phyloP scores from a whole-genome alignment of 164 flowering plant species.

The Protea cynaroides region DNA sequence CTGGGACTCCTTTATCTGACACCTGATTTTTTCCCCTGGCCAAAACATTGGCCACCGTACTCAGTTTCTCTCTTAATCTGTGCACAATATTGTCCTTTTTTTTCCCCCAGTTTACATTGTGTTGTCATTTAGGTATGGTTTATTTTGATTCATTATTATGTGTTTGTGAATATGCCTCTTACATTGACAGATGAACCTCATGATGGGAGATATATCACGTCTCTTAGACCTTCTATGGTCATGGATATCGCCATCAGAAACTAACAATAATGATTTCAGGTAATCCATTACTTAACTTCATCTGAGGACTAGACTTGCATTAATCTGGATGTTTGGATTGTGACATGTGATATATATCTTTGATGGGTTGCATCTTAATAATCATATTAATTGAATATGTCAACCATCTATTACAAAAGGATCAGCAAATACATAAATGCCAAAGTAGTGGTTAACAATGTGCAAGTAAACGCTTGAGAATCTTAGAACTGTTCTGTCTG shows the following conservation, averaged over 20 bases:
- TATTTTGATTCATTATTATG: neutral
- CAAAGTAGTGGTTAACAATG: neutral
- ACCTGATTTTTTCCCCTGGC: too few relatives aligned
- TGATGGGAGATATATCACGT: constrained; percentile 82
- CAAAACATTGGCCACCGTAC: too few relatives aligned
- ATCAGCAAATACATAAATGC: neutral
- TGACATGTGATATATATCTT: neutral
- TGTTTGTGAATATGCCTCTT: neutral
- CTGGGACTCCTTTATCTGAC: too few relatives aligned
- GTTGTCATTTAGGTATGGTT: neutral
- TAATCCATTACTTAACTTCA: constrained; percentile 10
- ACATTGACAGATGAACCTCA: constrained; percentile 78
- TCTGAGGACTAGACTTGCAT: neutral
- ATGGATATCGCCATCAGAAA: constrained; percentile 91
- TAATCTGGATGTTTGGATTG: constrained; percentile 2
- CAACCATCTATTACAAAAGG: too few relatives aligned
- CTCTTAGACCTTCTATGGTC: constrained; percentile 84
- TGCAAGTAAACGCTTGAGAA: neutral
- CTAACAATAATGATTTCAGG: constrained; percentile 61
- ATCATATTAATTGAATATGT: too few relatives aligned
- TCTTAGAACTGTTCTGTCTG: too few relatives aligned
- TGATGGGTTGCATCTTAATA: too few relatives aligned
- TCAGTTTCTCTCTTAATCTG: too few relatives aligned
- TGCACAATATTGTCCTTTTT: too few relatives aligned
- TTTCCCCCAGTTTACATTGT: too few relatives aligned